Evolutionary conservation across 352 stramenopile species (phyloP), one percentile per base, ranked within the genome.

Genomic region (Thalassiosira oceanica): DNA sequence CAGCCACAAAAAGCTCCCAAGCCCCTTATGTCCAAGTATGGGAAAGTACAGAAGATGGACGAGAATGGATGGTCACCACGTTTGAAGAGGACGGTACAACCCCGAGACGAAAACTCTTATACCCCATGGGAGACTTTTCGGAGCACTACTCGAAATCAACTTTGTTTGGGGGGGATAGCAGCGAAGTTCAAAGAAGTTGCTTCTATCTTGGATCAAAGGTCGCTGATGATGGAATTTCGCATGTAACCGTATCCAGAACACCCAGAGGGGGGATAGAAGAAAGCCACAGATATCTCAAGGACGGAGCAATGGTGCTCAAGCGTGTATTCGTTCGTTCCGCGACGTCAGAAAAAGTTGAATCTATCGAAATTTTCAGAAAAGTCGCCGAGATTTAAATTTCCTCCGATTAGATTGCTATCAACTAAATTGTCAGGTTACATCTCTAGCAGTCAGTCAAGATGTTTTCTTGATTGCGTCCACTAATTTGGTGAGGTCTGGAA

Each of bases 21-120:
- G 44, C 56, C 35, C 68, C 74, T 11, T 83, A 83, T 24, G 57
- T 83, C 60, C 68, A 83, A 68, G 33, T 13, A 18, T 80, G 74
- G 68, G 37, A 61, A 23, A n/a, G 49, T 35, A 15, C 67, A 26
- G 16, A 29, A n/a, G 37, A 67, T 18, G 29, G 26, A 31, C 4
- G 33, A 31, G 57, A 61, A n/a, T 83, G 69, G 61, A 61, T 53
- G 37, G 73, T 79, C 3, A 65, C 44, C 16, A 83, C 73, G 28
- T 83, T 63, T 39, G 26, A 60, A 27, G 43, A 16, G 16, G 56
- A 79, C 51, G 68, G 49, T 0, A 28, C 24, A 2, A 62, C 11
- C 20, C 35, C 52, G 5, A 44, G 68, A 18, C 63, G 74, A 21
- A 46, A 74, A 21, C 26, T 80, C 10, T 37, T 53, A 6, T 83